These are phyloP conservation scores for Verruconis gallopava DNA, from an alignment of 2,329 filamentous ascomycete genomes.

Conservation along the genomic window DNA sequence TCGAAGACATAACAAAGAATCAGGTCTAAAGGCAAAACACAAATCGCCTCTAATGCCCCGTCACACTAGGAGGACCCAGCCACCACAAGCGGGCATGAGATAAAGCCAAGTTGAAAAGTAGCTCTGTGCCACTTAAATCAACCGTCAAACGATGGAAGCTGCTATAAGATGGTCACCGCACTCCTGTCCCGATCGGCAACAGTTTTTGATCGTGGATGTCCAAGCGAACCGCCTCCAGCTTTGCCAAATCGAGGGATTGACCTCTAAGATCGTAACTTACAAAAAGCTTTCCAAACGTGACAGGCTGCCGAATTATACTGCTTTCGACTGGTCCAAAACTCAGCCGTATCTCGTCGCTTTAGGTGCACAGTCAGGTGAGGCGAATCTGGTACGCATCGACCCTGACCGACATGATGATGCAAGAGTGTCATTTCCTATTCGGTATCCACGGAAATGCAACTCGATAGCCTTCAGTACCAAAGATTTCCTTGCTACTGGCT, in stretches of 20 bases:
- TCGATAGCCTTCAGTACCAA: constrained; percentile 70
- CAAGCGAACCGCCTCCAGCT: constrained; percentile 45
- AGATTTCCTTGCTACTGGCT: constrained; percentile 57
- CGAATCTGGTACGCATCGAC: constrained; percentile 61
- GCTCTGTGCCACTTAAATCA: no score
- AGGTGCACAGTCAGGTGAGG: constrained; percentile 61
- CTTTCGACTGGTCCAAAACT: constrained; percentile 52
- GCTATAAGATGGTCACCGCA: constrained; percentile 52
- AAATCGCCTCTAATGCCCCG: no score
- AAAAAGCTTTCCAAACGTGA: constrained; percentile 39
- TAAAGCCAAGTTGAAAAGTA: no score
- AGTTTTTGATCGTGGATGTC: constrained; percentile 50
- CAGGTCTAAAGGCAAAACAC: no score
- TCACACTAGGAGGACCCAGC: no score
- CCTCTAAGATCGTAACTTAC: constrained; percentile 34
- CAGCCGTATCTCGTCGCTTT: constrained; percentile 58
- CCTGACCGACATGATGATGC: constrained; percentile 36
- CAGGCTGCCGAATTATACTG: constrained; percentile 47
- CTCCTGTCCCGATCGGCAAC: constrained; percentile 37
- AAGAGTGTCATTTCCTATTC: constrained; percentile 55
- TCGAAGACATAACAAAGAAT: no score
- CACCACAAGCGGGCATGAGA: no score
- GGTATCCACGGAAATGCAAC: constrained; percentile 65
- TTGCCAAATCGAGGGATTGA: constrained; percentile 33
- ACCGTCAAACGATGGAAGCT: constrained; percentile 37